phyloP scores from a whole-genome alignment of 371 early-diverging fungal genomes.

The Mortierella sp. region DNA sequence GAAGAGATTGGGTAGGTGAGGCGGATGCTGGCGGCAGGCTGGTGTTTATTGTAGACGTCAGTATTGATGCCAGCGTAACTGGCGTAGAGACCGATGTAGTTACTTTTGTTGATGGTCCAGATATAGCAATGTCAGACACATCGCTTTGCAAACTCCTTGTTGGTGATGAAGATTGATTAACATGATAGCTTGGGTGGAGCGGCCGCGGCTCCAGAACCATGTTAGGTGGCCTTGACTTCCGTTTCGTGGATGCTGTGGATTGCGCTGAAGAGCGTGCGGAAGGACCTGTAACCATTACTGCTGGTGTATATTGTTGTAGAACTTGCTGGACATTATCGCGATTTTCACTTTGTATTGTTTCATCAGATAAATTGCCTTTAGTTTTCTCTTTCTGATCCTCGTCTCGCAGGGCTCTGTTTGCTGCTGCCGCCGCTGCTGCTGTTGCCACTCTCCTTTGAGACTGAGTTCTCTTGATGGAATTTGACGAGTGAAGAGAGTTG shows the following conservation, averaged over 20 bases:
- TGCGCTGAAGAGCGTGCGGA: conserved; percentile 49
- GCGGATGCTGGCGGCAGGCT: not conserved
- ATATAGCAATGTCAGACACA: not conserved
- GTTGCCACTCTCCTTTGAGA: conserved; percentile 28
- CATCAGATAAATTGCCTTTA: not conserved
- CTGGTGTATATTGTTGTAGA: conserved; percentile 31
- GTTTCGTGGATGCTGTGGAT: conserved; percentile 14
- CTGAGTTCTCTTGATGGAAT: conserved; percentile 37
- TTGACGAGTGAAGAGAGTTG: conserved; percentile 39
- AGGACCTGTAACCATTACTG: conserved; percentile 48
- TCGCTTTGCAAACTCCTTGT: not conserved
- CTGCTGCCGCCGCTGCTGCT: conserved; percentile 3
- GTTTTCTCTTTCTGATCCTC: not conserved
- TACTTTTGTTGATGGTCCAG: not conserved
- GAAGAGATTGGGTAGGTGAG: not conserved
- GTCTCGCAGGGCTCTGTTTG: conserved; percentile 2
- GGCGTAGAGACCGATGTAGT: not conserved
- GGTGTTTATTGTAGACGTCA: not conserved
- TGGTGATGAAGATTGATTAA: not conserved
- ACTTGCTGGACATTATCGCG: not conserved
- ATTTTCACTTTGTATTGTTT: not conserved
- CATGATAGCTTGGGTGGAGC: conserved; percentile 17
- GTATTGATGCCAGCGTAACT: not conserved
- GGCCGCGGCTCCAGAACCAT: conserved; percentile 46
- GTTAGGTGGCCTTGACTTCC: conserved; percentile 8